These are phyloP conservation scores for Evansstolkia leycettana DNA, from an alignment of 495 filamentous ascomycete species.

Conservation along the genomic window DNA sequence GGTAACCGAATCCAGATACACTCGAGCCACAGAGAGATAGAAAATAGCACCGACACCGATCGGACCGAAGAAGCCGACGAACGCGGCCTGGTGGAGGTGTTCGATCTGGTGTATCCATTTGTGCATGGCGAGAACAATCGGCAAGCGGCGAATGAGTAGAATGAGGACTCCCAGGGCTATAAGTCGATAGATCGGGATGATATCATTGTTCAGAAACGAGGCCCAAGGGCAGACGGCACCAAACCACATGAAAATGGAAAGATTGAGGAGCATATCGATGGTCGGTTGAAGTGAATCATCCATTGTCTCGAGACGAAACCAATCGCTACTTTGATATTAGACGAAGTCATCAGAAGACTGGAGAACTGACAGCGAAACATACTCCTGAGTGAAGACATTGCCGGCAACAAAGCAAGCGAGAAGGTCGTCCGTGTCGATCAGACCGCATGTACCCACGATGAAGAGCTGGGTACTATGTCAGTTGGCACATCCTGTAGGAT, in stretches of 20 bases:
- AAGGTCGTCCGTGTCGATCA: conserved; percentile 87
- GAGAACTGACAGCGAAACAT: conserved; percentile 7
- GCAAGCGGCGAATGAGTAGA: conserved; percentile 66
- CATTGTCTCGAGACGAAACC: conserved; percentile 79
- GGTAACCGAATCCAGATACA: conserved; percentile 45
- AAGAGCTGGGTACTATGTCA: conserved; percentile 41
- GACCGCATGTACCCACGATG: conserved; percentile 73
- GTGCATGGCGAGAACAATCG: conserved; percentile 61
- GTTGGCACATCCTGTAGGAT: not conserved
- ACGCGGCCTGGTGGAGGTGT: conserved; percentile 56
- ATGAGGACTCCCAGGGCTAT: conserved; percentile 72
- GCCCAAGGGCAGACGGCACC: conserved; percentile 80
- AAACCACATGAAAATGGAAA: conserved; percentile 84
- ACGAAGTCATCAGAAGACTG: not conserved
- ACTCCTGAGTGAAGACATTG: conserved; percentile 81
- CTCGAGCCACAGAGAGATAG: conserved; percentile 68
- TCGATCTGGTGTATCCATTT: conserved; percentile 73
- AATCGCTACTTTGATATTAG: conserved; percentile 40
- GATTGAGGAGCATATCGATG: conserved; percentile 78
- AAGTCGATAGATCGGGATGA: conserved; percentile 67
- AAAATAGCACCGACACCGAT: conserved; percentile 91
- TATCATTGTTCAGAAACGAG: conserved; percentile 49
- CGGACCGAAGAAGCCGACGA: conserved; percentile 88
- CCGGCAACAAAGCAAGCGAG: conserved; percentile 91
- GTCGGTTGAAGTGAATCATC: conserved; percentile 87